These are phyloP conservation scores for Clausena lansium DNA, from an alignment of 345 rosid species.

Conservation along the genomic window DNA sequence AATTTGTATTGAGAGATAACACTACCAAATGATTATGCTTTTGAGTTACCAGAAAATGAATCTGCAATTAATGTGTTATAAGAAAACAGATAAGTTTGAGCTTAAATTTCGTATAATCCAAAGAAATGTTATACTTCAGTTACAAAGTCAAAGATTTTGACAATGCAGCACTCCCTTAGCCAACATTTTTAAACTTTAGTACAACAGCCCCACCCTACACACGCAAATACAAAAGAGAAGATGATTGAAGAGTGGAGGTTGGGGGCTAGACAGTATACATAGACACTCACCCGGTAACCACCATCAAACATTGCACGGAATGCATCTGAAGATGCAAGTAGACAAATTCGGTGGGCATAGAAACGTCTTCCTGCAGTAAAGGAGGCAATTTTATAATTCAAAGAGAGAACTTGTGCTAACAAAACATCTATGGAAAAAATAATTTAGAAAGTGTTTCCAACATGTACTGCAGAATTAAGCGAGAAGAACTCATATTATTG, in stretches of 20 bases:
- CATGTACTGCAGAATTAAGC: not conserved
- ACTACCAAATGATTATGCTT: not conserved
- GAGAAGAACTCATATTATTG: conserved; percentile 4
- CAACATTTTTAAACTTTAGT: conserved; percentile 3
- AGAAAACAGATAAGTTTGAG: not conserved
- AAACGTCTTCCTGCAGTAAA: conserved; percentile 73
- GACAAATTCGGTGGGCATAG: conserved; percentile 95
- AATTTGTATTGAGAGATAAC: not conserved
- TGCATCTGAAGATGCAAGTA: conserved; percentile 99
- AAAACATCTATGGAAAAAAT: not conserved
- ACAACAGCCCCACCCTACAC: not conserved
- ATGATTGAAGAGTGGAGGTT: no score
- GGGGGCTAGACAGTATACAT: conserved; percentile 9
- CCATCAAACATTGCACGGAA: conserved; percentile 99
- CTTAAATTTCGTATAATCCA: not conserved
- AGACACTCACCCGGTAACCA: conserved; percentile 82
- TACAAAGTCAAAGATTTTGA: not conserved
- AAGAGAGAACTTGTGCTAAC: not conserved
- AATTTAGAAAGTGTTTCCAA: not conserved
- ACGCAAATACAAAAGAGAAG: not conserved
- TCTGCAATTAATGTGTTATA: not conserved
- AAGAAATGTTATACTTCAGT: conserved; percentile 3
- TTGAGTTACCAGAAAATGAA: not conserved
- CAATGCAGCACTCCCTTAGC: not conserved
- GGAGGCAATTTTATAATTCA: not conserved